Evolutionary conservation across 2,329 filamentous ascomycete genomes (phyloP), one percentile per base, ranked within the genome.

Genomic region (Hirsutella minnesotensis): DNA sequence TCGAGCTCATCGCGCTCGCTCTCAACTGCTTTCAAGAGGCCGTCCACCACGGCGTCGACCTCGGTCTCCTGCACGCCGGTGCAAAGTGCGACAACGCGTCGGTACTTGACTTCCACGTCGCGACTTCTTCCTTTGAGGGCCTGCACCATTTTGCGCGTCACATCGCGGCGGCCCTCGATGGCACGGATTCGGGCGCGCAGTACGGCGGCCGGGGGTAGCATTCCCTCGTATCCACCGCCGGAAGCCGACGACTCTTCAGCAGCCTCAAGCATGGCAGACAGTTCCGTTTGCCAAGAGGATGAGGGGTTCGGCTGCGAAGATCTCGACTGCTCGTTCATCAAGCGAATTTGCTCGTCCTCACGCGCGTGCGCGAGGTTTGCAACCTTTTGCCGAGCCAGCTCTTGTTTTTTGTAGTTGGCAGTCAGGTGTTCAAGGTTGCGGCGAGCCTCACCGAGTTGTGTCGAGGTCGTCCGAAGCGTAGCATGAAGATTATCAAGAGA

Each of bases 21-120:
- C 63, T 95, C 90, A 3, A 96, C 83, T 2, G 92, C 92, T 48
- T 86, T 79, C 38, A 94, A 77, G 36, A 98, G 68, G 3, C 80
- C 79, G 41, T 87, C 85, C 0, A 95, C 70, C 41, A 88, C 76
- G 44, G 77, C 76, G 52, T 96, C 92, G 13, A 96, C 84, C 45
- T 86, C 77, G 9, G 73, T 72, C 47, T 94, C 87, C 1, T 78
- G 73, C 29, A 89, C 84, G 9, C 79, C 81, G 0, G 88, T 94
- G 58, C 90, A 95, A 12, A 95, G 68, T 42, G 83, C 80, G 20
- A 98, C 87, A 24, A 96, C 86, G 50, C 83, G 84, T 21, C 88
- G 77, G 59, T 95, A 95, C 62, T 92, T 87, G 50, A 83, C 72
- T 56, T 95, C 90, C 3, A 94, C 72, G 42, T 95, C 88, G 4